Percentiles rank a stretch among this genome's conserved stretches.
phyloP scores from a whole-genome alignment of 352 stramenopile species.

The Pythium phragmitis region DNA sequence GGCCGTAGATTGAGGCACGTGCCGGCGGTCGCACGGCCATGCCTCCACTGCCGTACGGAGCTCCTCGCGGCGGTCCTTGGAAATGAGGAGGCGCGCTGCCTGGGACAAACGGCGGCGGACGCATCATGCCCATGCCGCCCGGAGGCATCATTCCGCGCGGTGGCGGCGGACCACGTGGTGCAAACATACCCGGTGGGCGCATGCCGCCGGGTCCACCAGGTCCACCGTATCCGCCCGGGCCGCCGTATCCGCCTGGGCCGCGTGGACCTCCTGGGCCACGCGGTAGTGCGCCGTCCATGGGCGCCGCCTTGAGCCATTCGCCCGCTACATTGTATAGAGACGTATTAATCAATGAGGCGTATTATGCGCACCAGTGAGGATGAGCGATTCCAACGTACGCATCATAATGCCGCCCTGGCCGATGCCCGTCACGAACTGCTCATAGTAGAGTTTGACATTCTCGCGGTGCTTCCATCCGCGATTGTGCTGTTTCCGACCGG shows the following conservation, averaged over 20 bases:
- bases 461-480: constrained; percentile 94
- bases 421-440: constrained; percentile 65
- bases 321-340: constrained; percentile 38
- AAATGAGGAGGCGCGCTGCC: constrained; percentile 26
- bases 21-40: constrained; percentile 36
- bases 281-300: constrained; percentile 42
- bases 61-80: constrained; percentile 44
- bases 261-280: constrained; percentile 28
- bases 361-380: background rate
- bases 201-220: constrained; percentile 32
- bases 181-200: constrained; percentile 45
- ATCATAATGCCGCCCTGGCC: constrained; percentile 76
- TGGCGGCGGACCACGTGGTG: constrained; percentile 50
- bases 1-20: constrained; percentile 72
- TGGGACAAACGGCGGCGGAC: constrained; percentile 61
- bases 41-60: constrained; percentile 36
- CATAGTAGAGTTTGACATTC: constrained; percentile 94
- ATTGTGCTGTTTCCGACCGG: constrained; percentile 92
- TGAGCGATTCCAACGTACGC: constrained; percentile 37
- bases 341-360: background rate
- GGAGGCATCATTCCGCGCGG: constrained; percentile 76
- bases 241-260: constrained; percentile 24
- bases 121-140: constrained; percentile 52
- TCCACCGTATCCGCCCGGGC: constrained; percentile 19
- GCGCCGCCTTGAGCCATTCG: constrained; percentile 61